A percentile compares a stretch with the other conserved stretches of the same genome.
Conservation (phyloP, 2,329 filamentous ascomycete species). For the Talaromyces sp. region DNA sequence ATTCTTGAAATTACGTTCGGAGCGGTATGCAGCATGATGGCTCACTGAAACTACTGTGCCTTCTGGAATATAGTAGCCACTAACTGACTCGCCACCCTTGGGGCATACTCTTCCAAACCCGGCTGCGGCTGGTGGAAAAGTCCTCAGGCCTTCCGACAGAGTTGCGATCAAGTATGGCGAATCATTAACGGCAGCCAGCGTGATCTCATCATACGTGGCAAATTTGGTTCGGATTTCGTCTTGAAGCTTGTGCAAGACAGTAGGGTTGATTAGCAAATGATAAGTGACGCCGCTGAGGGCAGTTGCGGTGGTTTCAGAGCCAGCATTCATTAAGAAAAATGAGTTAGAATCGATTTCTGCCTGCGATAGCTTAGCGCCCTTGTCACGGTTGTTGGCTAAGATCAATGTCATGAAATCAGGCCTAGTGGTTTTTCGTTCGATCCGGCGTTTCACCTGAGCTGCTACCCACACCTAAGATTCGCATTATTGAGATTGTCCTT, state of each 20-base stretch:
- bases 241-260: neutral
- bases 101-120: neutral
- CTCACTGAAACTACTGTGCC: neutral
- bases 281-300: neutral
- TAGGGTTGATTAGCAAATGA: neutral
- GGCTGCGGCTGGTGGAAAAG: neutral
- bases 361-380: neutral
- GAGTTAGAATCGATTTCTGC: neutral
- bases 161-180: neutral
- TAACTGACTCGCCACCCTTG: neutral
- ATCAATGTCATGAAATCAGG: neutral
- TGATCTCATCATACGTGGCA: neutral
- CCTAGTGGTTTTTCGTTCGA: neutral
- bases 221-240: neutral
- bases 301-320: neutral
- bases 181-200: neutral
- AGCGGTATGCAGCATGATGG: neutral
- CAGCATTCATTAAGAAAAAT: neutral
- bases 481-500: too few species aligned
- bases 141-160: neutral
- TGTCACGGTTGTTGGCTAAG: neutral
- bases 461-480: neutral
- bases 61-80: neutral
- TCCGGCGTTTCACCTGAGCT: neutral
- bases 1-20: neutral